Evolutionary conservation across 768 basidiomycete genomes (phyloP).

Genomic region (Gymnopilus dilepis): DNA sequence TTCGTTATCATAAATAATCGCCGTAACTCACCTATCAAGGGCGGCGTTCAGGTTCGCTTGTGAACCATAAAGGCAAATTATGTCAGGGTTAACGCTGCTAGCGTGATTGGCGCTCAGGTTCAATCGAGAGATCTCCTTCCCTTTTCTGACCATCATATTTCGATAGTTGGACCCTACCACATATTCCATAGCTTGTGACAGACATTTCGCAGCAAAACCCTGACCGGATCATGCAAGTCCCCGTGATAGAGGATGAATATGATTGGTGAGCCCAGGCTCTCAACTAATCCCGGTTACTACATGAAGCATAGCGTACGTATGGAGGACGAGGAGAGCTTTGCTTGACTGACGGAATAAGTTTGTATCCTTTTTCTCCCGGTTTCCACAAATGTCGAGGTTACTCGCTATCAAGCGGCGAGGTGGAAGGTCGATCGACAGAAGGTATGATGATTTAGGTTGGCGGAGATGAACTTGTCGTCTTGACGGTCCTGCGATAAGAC

Average conservation of each 20-base stretch:
- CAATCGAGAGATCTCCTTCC: constrained; percentile 11
- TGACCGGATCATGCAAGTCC: constrained; percentile 10
- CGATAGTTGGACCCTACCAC: constrained; percentile 6
- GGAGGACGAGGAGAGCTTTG: constrained; percentile 2
- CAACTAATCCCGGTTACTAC: constrained; percentile 20
- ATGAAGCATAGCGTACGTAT: constrained; percentile 18
- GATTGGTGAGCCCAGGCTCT: constrained; percentile 6
- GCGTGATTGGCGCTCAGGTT: constrained; percentile 28
- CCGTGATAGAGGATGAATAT: constrained; percentile 9
- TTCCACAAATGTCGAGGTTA: background rate
- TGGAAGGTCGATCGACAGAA: background rate
- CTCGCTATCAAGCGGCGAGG: constrained; percentile 3
- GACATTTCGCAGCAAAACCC: constrained; percentile 11
- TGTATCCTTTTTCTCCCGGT: background rate
- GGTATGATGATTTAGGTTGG: too few species aligned
- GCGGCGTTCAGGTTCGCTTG: background rate
- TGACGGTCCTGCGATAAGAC: constrained; percentile 1
- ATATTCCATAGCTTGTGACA: background rate
- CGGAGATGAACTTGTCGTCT: background rate
- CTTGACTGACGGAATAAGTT: background rate
- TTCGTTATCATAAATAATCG: constrained; percentile 11
- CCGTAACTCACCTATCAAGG: constrained; percentile 6
- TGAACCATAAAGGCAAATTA: constrained; percentile 9
- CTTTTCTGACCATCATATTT: constrained; percentile 1
- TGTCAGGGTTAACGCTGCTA: constrained; percentile 12